Conservation (phyloP, 768 basidiomycete genomes). For the Podaxis mareebaensis region DNA sequence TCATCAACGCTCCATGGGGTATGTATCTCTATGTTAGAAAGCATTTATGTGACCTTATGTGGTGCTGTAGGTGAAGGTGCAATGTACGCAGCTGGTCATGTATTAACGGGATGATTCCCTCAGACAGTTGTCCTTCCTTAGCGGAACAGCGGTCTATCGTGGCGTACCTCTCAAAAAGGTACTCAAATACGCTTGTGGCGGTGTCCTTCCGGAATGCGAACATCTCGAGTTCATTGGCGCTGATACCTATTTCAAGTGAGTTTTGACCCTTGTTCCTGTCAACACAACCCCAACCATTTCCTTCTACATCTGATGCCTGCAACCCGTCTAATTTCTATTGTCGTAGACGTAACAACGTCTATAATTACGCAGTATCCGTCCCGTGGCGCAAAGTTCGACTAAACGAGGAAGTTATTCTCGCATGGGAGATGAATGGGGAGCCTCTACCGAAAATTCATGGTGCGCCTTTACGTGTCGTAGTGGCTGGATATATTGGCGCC, state of each 20-base stretch:
- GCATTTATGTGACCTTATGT: neutral
- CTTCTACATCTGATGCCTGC: neutral
- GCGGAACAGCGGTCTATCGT: slow-evolving; percentile 52
- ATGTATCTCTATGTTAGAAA: slow-evolving; percentile 1
- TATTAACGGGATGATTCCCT: neutral
- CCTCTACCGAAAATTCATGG: slow-evolving; percentile 54
- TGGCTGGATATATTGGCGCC: slow-evolving; percentile 56
- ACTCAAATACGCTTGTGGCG: slow-evolving; percentile 52
- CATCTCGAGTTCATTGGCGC: slow-evolving; percentile 60
- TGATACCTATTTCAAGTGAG: slow-evolving; percentile 57
- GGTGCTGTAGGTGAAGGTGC: slow-evolving; percentile 41
- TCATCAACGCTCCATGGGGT: slow-evolving; percentile 54
- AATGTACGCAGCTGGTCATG: slow-evolving; percentile 32
- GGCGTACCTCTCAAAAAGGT: slow-evolving; percentile 57
- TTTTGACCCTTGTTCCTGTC: neutral
- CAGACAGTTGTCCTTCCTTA: slow-evolving; percentile 18
- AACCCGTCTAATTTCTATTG: neutral
- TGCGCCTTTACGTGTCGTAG: slow-evolving; percentile 48
- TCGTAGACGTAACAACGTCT: slow-evolving; percentile 34
- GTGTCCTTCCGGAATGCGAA: slow-evolving; percentile 44
- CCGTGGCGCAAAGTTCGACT: slow-evolving; percentile 49
- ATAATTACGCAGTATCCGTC: slow-evolving; percentile 47
- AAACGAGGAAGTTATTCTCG: slow-evolving; percentile 50
- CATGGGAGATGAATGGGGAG: slow-evolving; percentile 54
- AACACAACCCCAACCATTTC: neutral